These are phyloP conservation scores for Solanum megistacrolobum DNA, from an alignment of 257 asterid genomes.

Conservation along the genomic window DNA sequence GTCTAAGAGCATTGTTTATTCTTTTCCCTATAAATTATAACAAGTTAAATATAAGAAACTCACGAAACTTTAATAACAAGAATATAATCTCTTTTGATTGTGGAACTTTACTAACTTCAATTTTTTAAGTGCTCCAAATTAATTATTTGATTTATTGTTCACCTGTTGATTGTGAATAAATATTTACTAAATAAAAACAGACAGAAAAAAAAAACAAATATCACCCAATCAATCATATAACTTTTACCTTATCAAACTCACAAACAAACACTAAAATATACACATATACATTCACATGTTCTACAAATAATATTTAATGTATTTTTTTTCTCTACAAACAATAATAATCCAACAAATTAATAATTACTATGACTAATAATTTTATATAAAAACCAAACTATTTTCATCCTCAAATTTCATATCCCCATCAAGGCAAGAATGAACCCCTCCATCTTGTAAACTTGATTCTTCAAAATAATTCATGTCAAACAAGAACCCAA, in stretches of 20 bases:
- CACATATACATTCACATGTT: background rate
- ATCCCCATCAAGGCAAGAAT: constrained; percentile 5
- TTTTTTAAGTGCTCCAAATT: background rate
- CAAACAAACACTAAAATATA: background rate
- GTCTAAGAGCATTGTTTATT: rapidly evolving
- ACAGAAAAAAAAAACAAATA: background rate
- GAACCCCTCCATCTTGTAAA: background rate
- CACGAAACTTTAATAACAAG: background rate
- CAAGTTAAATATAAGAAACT: background rate
- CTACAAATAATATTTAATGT: background rate
- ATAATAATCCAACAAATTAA: background rate
- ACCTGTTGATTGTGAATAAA: background rate
- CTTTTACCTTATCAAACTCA: background rate
- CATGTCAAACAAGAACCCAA: constrained; percentile 24
- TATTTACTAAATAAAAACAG: background rate
- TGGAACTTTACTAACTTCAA: background rate
- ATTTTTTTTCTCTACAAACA: background rate
- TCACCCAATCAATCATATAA: background rate
- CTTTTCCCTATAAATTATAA: too few relatives aligned
- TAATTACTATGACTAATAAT: background rate
- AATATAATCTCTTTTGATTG: background rate
- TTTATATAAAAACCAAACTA: constrained; percentile 32
- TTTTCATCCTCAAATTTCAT: constrained; percentile 27
- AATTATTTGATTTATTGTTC: background rate
- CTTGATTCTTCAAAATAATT: constrained; percentile 19